Conservation (phyloP, 768 basidiomycete genomes). For the Agaricus bisporus region DNA sequence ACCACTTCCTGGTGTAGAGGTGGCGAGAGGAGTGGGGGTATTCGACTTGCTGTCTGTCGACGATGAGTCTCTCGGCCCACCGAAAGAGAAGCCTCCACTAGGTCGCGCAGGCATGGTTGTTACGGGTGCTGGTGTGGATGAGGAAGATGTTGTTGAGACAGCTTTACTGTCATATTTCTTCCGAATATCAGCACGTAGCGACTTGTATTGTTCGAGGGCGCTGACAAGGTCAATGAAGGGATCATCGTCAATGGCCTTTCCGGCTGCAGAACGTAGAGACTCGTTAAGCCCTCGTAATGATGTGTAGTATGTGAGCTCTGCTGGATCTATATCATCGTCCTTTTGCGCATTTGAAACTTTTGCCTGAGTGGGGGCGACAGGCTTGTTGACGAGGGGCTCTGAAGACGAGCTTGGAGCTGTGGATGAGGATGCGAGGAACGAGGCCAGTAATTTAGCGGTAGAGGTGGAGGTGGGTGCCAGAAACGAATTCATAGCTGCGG, state of each 20-base stretch:
- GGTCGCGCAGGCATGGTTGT: conserved; percentile 22
- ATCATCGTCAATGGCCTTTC: conserved; percentile 56
- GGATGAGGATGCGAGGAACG: not conserved
- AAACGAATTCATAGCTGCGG: conserved; percentile 13
- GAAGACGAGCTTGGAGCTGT: not conserved
- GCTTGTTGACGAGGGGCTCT: not conserved
- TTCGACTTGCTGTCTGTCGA: conserved; percentile 6
- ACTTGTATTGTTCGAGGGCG: conserved; percentile 54
- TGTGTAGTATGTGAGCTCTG: conserved; percentile 52
- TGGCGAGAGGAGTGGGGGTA: not conserved
- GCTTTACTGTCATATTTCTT: conserved; percentile 40
- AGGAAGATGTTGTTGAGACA: conserved; percentile 8
- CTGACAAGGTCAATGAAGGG: conserved; percentile 62
- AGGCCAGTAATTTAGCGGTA: conserved; percentile 5
- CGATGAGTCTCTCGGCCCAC: conserved; percentile 13
- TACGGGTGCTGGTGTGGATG: conserved; percentile 7
- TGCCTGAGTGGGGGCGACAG: conserved; percentile 5
- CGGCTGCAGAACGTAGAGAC: conserved; percentile 54
- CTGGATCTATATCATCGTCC: conserved; percentile 22
- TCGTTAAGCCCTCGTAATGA: conserved; percentile 72
- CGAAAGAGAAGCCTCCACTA: conserved; percentile 2
- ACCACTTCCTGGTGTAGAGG: not conserved
- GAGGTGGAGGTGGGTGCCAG: not conserved
- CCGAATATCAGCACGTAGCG: conserved; percentile 46
- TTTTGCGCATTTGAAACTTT: conserved; percentile 8